Conservation (phyloP, 2,329 filamentous ascomycete genomes). For the Nannizziopsis barbatae region DNA sequence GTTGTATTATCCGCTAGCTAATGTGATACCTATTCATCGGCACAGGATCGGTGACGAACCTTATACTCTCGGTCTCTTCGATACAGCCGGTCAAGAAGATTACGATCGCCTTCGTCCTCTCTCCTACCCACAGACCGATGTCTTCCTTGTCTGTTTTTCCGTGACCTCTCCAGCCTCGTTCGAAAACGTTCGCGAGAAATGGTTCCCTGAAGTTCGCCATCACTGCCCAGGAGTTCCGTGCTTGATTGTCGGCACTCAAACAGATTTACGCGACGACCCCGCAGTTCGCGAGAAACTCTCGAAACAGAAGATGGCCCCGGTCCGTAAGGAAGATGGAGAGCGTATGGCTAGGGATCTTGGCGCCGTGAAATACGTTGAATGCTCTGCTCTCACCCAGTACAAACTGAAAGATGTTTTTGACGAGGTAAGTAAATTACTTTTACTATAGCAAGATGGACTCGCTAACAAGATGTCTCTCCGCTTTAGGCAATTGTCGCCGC, state of each 20-base stretch:
- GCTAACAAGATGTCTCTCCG: not conserved
- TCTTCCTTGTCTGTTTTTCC: constrained; percentile 98
- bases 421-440: constrained; percentile 53
- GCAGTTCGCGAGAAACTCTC: constrained; percentile 80
- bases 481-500: constrained; percentile 84
- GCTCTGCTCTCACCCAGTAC: constrained; percentile 93
- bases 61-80: constrained; percentile 92
- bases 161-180: constrained; percentile 98
- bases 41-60: constrained; percentile 95
- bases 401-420: constrained; percentile 99
- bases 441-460: not conserved
- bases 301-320: constrained; percentile 93
- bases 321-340: constrained; percentile 86
- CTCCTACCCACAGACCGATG: constrained; percentile 98
- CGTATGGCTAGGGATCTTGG: constrained; percentile 95
- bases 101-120: constrained; percentile 98
- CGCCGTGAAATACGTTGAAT: constrained; percentile 97
- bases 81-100: constrained; percentile 98
- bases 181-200: constrained; percentile 98
- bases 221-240: constrained; percentile 97
- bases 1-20: not conserved
- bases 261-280: constrained; percentile 82
- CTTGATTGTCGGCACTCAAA: constrained; percentile 94
- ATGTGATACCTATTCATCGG: not conserved
- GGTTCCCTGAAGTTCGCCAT: constrained; percentile 97